A percentile compares a stretch with the other conserved stretches of the same genome.
Evolutionary conservation across 2,329 filamentous ascomycete genomes (phyloP).

Genomic region (Macrophomina tecta): DNA sequence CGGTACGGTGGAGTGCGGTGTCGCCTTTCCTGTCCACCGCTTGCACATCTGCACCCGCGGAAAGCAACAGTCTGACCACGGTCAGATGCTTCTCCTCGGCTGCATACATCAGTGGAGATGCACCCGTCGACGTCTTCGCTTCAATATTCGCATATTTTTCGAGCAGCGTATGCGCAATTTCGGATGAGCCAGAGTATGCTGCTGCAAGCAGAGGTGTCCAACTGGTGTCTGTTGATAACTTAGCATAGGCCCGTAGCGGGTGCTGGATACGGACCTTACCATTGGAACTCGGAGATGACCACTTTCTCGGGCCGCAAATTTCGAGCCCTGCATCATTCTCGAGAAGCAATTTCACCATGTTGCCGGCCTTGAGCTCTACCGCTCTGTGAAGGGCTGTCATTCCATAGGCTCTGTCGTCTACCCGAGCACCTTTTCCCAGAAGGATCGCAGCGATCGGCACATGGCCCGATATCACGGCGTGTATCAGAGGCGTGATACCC

Average conservation of each 20-base stretch:
- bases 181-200: background rate
- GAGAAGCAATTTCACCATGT: slow-evolving; percentile 15
- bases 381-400: slow-evolving; percentile 21
- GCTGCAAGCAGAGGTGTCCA: slow-evolving; percentile 21
- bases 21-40: slow-evolving; percentile 21
- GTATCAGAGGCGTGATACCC: slow-evolving; percentile 19
- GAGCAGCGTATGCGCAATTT: slow-evolving; percentile 11
- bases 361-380: background rate
- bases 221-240: slow-evolving; percentile 11
- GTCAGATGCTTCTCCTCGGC: slow-evolving; percentile 21
- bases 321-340: slow-evolving; percentile 23
- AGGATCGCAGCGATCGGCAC: slow-evolving; percentile 21
- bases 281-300: slow-evolving; percentile 8
- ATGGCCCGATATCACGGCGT: slow-evolving; percentile 13
- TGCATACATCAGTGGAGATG: slow-evolving; percentile 24
- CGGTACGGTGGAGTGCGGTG: slow-evolving; percentile 23
- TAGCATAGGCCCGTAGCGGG: background rate
- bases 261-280: background rate
- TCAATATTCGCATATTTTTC: slow-evolving; percentile 26
- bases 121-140: slow-evolving; percentile 24
- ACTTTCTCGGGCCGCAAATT: slow-evolving; percentile 11
- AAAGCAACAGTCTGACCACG: slow-evolving; percentile 15
- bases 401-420: slow-evolving; percentile 4
- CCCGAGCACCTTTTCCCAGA: slow-evolving; percentile 9
- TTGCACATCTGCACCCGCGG: slow-evolving; percentile 8